Conservation (phyloP, 352 stramenopile species). For the Aphanomyces euteiches region DNA sequence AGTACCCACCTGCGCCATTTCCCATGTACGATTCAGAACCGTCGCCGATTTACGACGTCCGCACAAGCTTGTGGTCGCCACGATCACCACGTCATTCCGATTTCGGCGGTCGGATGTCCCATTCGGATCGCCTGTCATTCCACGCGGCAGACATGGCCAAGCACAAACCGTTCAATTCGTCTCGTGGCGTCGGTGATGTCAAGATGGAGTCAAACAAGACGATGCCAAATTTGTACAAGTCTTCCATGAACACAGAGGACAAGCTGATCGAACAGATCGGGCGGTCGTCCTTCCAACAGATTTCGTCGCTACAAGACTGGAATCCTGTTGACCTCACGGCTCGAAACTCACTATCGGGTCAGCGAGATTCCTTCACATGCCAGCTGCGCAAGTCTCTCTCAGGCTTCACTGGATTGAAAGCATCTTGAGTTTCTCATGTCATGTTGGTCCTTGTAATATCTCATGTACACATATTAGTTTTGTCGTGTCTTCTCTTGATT, state of each 20-base stretch:
- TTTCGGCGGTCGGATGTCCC: constrained; percentile 3
- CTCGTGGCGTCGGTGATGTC: constrained; percentile 13
- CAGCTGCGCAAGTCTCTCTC: constrained; percentile 5
- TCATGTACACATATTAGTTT: no score
- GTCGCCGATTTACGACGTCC: constrained; percentile 29
- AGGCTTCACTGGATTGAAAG: not conserved
- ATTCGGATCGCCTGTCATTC: constrained; percentile 2
- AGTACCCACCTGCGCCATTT: constrained; percentile 6
- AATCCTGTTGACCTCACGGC: constrained; percentile 28
- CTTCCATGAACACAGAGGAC: constrained; percentile 7
- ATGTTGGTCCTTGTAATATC: no score
- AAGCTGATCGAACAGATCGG: constrained; percentile 26
- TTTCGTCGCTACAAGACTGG: constrained; percentile 18
- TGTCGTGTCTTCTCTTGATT: no score
- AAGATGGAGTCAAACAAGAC: not conserved
- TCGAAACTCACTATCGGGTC: constrained; percentile 18
- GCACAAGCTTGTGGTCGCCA: constrained; percentile 28
- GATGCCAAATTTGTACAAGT: not conserved
- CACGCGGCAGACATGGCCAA: not conserved
- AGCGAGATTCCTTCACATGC: constrained; percentile 5
- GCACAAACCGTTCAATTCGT: constrained; percentile 8
- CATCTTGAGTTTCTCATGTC: no score
- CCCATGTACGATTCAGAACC: constrained; percentile 12
- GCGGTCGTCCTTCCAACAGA: constrained; percentile 8
- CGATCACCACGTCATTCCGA: constrained; percentile 7